Percentiles rank a stretch among this genome's conserved stretches.
These are phyloP conservation scores for Byssochlamys sp. DNA, from an alignment of 2,329 filamentous ascomycete species.

Conservation along the genomic window DNA sequence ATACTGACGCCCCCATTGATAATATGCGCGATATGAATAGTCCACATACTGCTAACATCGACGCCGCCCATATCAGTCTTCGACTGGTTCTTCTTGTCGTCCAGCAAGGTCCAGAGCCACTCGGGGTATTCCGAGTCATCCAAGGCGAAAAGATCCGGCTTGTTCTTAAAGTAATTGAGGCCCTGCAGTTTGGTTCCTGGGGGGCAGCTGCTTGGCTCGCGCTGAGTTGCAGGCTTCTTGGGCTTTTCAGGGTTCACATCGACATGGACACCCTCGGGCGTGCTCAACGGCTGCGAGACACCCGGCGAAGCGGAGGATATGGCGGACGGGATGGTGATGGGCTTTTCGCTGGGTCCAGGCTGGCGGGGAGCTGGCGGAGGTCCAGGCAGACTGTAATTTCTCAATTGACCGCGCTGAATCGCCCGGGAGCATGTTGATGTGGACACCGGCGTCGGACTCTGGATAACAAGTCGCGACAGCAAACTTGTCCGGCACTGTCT, in stretches of 20 bases:
- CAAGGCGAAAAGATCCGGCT: slow-evolving; percentile 34
- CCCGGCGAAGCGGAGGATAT: slow-evolving; percentile 32
- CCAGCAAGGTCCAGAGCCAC: slow-evolving; percentile 39
- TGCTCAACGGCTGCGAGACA: slow-evolving; percentile 33
- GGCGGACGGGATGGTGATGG: slow-evolving; percentile 24
- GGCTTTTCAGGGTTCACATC: slow-evolving; percentile 18
- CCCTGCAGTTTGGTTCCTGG: slow-evolving; percentile 33
- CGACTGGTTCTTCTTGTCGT: slow-evolving; percentile 24
- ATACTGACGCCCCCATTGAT: neutral
- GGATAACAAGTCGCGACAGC: slow-evolving; percentile 27
- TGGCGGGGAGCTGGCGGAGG: slow-evolving; percentile 25
- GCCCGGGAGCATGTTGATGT: slow-evolving; percentile 20
- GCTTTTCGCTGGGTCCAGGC: slow-evolving; percentile 17
- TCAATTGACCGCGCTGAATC: slow-evolving; percentile 20
- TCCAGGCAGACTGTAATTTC: slow-evolving; percentile 24
- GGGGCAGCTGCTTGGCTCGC: slow-evolving; percentile 28
- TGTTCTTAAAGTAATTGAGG: slow-evolving; percentile 40
- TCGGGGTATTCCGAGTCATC: slow-evolving; percentile 41
- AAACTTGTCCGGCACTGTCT: slow-evolving; percentile 32
- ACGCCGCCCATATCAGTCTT: slow-evolving; percentile 26
- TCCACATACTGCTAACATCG: slow-evolving; percentile 30
- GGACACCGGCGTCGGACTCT: slow-evolving; percentile 18
- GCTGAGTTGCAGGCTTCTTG: slow-evolving; percentile 17
- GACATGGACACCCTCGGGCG: slow-evolving; percentile 23
- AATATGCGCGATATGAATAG: slow-evolving; percentile 1